phyloP scores from a whole-genome alignment of 257 asterid species.

The Vinca minor region DNA sequence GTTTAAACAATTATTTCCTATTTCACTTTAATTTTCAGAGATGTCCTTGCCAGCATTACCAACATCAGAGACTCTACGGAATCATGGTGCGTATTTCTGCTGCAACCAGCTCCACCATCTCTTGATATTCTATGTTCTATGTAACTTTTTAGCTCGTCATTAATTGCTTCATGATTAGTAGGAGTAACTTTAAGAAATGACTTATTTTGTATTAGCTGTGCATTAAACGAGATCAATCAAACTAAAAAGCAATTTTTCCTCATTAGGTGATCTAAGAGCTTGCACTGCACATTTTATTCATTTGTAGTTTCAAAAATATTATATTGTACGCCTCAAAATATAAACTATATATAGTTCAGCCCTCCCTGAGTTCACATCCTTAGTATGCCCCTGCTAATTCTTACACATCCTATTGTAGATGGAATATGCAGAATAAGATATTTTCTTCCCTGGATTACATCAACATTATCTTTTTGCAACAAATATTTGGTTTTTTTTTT shows the following conservation, averaged over 20 bases:
- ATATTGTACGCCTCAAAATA: too few species aligned
- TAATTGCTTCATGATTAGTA: background rate
- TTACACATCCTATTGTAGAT: background rate
- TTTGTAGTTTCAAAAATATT: too few species aligned
- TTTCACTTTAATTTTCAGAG: slow-evolving; percentile 45
- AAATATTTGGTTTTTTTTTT: background rate
- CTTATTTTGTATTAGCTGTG: background rate
- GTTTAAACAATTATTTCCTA: background rate
- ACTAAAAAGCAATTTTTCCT: background rate
- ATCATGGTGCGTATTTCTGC: slow-evolving; percentile 57
- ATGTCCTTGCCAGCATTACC: slow-evolving; percentile 98
- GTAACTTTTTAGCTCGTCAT: background rate
- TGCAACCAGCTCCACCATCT: too few species aligned
- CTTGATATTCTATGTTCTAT: too few species aligned
- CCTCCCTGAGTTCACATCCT: too few species aligned
- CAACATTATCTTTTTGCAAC: background rate
- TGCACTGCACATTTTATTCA: background rate
- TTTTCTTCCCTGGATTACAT: too few species aligned
- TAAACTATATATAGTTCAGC: too few species aligned
- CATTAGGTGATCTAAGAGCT: background rate
- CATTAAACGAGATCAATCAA: background rate
- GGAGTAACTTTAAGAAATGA: background rate
- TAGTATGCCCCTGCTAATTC: background rate
- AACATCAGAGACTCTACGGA: slow-evolving; percentile 50
- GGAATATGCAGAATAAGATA: background rate